phyloP scores from a whole-genome alignment of 2,329 filamentous ascomycete genomes.

The Hyphodiscus sp. region DNA sequence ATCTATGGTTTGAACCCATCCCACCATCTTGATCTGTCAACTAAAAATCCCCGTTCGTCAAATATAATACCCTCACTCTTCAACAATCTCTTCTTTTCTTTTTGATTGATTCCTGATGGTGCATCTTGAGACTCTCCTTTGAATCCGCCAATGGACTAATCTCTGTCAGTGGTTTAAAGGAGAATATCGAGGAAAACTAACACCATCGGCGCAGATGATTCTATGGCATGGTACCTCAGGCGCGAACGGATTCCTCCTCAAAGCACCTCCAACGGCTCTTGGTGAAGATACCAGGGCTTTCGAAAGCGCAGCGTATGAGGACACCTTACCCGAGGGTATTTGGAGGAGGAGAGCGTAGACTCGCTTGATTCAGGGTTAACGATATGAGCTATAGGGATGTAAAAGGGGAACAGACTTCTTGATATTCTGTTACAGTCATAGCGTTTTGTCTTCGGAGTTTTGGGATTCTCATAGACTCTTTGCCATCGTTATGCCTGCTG shows the following conservation, averaged over 20 bases:
- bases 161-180: not conserved
- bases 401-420: slow-evolving; percentile 11
- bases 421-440: slow-evolving; percentile 23
- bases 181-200: slow-evolving; percentile 24
- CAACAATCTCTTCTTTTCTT: slow-evolving; percentile 39
- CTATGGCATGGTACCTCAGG: slow-evolving; percentile 57
- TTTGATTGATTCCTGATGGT: slow-evolving; percentile 42
- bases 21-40: slow-evolving; percentile 38
- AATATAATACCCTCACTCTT: slow-evolving; percentile 41
- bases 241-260: slow-evolving; percentile 55
- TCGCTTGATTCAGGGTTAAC: slow-evolving; percentile 11
- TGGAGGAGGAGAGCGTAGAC: slow-evolving; percentile 54
- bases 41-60: slow-evolving; percentile 36
- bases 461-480: not conserved
- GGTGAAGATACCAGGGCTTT: slow-evolving; percentile 51
- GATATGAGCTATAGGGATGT: not conserved
- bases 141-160: slow-evolving; percentile 41
- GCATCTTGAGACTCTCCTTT: slow-evolving; percentile 44
- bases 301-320: slow-evolving; percentile 53
- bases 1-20: slow-evolving; percentile 31
- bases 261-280: slow-evolving; percentile 55
- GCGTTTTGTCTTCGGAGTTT: not conserved
- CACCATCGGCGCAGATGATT: slow-evolving; percentile 49
- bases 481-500: not conserved
- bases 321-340: slow-evolving; percentile 52